A percentile compares a stretch with the other conserved stretches of the same genome.
Conservation (phyloP, 306 rosid genomes). For the Dryas alaskensis region DNA sequence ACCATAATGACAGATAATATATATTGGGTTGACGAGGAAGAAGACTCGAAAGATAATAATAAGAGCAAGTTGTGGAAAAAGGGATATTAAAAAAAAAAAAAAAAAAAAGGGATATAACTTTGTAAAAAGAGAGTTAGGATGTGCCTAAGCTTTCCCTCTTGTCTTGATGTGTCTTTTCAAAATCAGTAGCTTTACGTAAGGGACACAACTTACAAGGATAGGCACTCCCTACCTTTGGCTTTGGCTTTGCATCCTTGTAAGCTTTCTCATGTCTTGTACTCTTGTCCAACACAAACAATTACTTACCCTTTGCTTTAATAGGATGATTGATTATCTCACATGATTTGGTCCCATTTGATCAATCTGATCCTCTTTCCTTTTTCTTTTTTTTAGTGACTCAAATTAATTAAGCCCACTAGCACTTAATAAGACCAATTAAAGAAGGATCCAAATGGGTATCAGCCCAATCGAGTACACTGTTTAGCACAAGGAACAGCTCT, state of each 20-base stretch:
- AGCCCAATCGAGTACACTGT: background rate
- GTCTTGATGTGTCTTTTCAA: background rate
- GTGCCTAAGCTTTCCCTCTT: background rate
- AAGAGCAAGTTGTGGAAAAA: background rate
- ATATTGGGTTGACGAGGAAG: background rate
- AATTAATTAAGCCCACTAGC: background rate
- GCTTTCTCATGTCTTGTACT: background rate
- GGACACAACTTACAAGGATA: too few species aligned
- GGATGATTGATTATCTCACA: too few species aligned
- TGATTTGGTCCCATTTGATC: too few species aligned
- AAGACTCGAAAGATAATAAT: background rate
- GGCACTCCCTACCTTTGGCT: too few species aligned
- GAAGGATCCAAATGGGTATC: background rate
- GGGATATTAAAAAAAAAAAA: background rate
- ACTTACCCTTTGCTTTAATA: too few species aligned
- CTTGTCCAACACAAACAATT: background rate
- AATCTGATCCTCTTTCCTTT: background rate
- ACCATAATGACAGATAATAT: background rate
- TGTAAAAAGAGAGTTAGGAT: background rate
- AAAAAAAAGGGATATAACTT: background rate
- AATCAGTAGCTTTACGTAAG: background rate
- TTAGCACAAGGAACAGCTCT: background rate
- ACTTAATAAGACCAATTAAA: background rate
- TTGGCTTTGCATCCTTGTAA: background rate
- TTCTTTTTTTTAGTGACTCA: background rate